A percentile compares a stretch with the other conserved stretches of the same genome.
Conservation (phyloP, 176 grass and related monocot genomes). For the Secale cereale region DNA sequence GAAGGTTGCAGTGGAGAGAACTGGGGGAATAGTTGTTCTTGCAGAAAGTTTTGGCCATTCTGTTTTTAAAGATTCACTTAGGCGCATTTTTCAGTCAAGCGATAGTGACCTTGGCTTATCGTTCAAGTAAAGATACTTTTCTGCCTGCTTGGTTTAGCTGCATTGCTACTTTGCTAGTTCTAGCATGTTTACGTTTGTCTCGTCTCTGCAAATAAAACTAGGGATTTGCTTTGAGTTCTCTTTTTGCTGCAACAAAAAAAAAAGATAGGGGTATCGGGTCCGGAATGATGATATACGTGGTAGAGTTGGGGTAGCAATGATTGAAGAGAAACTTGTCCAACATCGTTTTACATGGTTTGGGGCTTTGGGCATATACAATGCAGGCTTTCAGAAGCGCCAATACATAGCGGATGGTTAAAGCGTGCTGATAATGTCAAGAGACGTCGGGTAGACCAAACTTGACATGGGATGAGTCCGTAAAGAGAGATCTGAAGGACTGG, state of each 20-base stretch:
- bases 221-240: neutral
- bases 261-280: too few relatives aligned
- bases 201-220: neutral
- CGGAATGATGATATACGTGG: too few relatives aligned
- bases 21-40: slow-evolving; percentile 83
- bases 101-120: slow-evolving; percentile 83
- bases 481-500: too few relatives aligned
- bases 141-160: neutral
- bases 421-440: too few relatives aligned
- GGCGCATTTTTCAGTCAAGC: slow-evolving; percentile 69
- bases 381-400: too few relatives aligned
- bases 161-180: neutral
- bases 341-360: too few relatives aligned
- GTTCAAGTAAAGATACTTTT: slow-evolving; percentile 74
- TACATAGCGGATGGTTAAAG: too few relatives aligned
- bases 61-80: slow-evolving; percentile 91
- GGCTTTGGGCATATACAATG: too few relatives aligned
- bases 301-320: too few relatives aligned
- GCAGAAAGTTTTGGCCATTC: slow-evolving; percentile 96
- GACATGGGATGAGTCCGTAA: too few relatives aligned
- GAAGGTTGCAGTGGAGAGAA: slow-evolving; percentile 94
- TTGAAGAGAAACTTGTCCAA: too few relatives aligned
- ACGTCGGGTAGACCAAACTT: too few relatives aligned
- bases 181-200: slow-evolving; percentile 2
- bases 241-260: neutral